These are phyloP conservation scores for Carex pumila DNA, from an alignment of 176 grass and related monocot genomes.

Conservation along the genomic window DNA sequence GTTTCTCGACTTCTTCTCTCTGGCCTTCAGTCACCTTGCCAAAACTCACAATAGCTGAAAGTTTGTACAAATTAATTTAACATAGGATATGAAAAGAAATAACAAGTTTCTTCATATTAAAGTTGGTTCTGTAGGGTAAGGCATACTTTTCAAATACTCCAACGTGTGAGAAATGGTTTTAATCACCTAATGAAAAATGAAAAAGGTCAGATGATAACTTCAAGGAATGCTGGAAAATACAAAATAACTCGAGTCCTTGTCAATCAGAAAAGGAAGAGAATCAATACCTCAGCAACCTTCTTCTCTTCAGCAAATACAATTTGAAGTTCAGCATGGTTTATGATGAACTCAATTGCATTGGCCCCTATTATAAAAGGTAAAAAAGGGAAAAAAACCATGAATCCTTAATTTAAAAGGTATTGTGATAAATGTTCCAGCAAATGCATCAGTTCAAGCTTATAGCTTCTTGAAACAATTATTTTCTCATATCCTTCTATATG, in stretches of 20 bases:
- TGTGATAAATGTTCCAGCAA: not conserved
- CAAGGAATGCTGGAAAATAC: not conserved
- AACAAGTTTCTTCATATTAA: not conserved
- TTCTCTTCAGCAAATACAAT: conserved; percentile 74
- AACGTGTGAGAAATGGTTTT: conserved; percentile 61
- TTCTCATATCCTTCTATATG: not conserved
- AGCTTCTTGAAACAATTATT: not conserved
- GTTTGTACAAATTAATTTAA: not conserved
- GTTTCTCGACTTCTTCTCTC: conserved; percentile 52
- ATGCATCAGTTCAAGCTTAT: not conserved
- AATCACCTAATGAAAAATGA: conserved; percentile 40
- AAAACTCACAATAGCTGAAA: conserved; percentile 74
- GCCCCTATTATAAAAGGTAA: conserved; percentile 34
- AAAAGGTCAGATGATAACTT: conserved; percentile 4
- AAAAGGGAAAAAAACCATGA: conserved; percentile 1
- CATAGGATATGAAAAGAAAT: not conserved
- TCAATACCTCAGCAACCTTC: conserved; percentile 60
- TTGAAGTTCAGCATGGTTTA: conserved; percentile 77
- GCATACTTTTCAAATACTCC: conserved; percentile 75
- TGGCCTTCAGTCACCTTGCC: conserved; percentile 74
- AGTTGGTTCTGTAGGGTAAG: not conserved
- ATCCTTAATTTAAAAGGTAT: not conserved
- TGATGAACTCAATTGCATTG: conserved; percentile 75
- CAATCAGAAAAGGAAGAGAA: not conserved
- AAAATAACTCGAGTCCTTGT: not conserved